Base-by-base conservation (phyloP, 441 rosid genomes). In the Breynia disticha region DNA sequence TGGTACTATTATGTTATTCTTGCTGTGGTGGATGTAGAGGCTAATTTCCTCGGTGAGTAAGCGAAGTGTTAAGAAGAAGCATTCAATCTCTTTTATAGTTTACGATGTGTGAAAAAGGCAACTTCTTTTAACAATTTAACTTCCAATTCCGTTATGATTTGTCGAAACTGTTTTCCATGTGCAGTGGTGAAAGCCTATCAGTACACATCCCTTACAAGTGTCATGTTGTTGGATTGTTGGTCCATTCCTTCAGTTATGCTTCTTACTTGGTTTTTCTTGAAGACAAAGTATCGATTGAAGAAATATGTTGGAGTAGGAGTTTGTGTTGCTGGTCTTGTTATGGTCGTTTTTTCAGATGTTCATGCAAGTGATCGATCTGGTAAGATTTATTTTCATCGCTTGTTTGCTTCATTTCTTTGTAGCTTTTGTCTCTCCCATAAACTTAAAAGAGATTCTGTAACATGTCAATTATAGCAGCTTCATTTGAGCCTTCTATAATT, bases 181-280 rank as follows among this genome's bases (percentile, higher is more conserved):
- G 50, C 83, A 93, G 96, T 83, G 78, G 95, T 84, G 69, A 93
- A 93, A 83, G 95, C 98, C 44, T 81, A 86, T 69, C 93, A 93
- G 76, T 76, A 86, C 76, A 83, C 96, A 46, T 80, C 95, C 46
- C 57, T 93, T 51, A 93, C 98, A 20, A 93, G 97, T 55, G 79
- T 93, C 50, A 93, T 89, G 97, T 79, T 93, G 60, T 74, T 93
- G 16, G 97, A 93, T 66, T 93, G 98, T 59, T 93, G 98, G 98
- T 54, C 93, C 16, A 86, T 93, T 51, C 97, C 98, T 1, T 73
- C 79, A 0, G 97, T 88, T 60, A 77, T 88, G 91, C 22, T 88
- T 41, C 90, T 88, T 55, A 88, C 97, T 20, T 82, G 80, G 80
- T 12, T 82, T 56, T 84, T 93, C 63, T 67, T 93, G 62, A 76